phyloP scores from a whole-genome alignment of 208 protist genomes.

The Leptomonas pyrrhocoris region DNA sequence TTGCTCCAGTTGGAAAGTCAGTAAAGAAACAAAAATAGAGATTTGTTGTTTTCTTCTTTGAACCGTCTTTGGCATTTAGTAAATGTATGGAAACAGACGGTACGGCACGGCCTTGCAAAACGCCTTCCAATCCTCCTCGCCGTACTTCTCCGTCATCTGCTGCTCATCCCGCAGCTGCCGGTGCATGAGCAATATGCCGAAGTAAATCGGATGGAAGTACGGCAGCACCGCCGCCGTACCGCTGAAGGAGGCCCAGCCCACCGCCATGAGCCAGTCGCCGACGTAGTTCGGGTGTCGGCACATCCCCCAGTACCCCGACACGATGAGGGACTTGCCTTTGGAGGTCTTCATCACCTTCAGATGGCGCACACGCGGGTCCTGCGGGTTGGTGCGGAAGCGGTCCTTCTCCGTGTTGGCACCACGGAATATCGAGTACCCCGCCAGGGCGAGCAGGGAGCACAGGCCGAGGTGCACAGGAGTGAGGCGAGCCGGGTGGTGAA shows the following conservation, averaged over 20 bases:
- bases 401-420: slow-evolving; percentile 88
- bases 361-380: slow-evolving; percentile 59
- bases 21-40: slow-evolving; percentile 15
- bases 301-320: slow-evolving; percentile 96
- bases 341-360: slow-evolving; percentile 87
- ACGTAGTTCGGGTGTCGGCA: slow-evolving; percentile 97
- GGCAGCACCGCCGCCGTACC: slow-evolving; percentile 74
- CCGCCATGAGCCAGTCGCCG: slow-evolving; percentile 92
- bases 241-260: slow-evolving; percentile 68
- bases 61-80: slow-evolving; percentile 39
- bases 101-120: slow-evolving; percentile 92
- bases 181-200: slow-evolving; percentile 93
- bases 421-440: slow-evolving; percentile 87
- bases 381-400: slow-evolving; percentile 78
- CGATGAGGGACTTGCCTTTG: slow-evolving; percentile 85
- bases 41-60: neutral
- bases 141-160: slow-evolving; percentile 93
- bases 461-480: slow-evolving; percentile 45
- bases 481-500: slow-evolving; percentile 61
- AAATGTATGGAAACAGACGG: slow-evolving; percentile 91
- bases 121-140: slow-evolving; percentile 85
- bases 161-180: slow-evolving; percentile 93
- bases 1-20: neutral
- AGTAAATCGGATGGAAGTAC: slow-evolving; percentile 96
- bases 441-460: slow-evolving; percentile 43